Conservation (phyloP, 176 grass and related monocot species). For the Thinopyrum elongatum region DNA sequence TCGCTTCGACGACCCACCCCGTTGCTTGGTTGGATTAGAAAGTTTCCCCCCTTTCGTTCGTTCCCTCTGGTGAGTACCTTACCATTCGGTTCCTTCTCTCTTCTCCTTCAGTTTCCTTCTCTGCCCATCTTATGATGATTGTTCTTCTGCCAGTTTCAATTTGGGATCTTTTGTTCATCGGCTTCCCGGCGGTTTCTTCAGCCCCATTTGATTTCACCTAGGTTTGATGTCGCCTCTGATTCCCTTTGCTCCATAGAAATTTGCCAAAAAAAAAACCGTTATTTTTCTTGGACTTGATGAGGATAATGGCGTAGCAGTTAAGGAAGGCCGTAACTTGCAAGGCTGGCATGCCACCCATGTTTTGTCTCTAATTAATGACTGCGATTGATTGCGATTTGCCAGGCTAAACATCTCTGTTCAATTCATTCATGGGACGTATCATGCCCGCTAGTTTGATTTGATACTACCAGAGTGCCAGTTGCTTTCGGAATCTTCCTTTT, state of each 20-base stretch:
- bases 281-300: neutral
- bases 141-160: slow-evolving; percentile 10
- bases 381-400: slow-evolving; percentile 10
- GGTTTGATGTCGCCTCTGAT: neutral
- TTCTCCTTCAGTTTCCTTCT: neutral
- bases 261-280: neutral
- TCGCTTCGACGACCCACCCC: neutral
- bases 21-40: neutral
- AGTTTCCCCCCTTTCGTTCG: neutral
- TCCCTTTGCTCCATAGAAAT: neutral
- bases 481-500: slow-evolving; percentile 9
- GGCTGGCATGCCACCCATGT: slow-evolving; percentile 21
- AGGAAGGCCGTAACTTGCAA: slow-evolving; percentile 24
- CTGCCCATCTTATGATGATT: neutral
- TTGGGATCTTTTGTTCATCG: neutral
- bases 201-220: neutral
- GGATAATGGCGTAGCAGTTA: slow-evolving; percentile 15
- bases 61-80: slow-evolving; percentile 8
- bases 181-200: neutral
- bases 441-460: neutral
- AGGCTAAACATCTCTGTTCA: neutral
- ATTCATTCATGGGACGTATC: slow-evolving; percentile 7
- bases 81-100: neutral
- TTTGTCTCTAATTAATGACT: slow-evolving; percentile 4
- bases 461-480: neutral